Evolutionary conservation across 2,329 filamentous ascomycete species (phyloP), one percentile per base, ranked within the genome.

Genomic region (Fusarium algeriense): DNA sequence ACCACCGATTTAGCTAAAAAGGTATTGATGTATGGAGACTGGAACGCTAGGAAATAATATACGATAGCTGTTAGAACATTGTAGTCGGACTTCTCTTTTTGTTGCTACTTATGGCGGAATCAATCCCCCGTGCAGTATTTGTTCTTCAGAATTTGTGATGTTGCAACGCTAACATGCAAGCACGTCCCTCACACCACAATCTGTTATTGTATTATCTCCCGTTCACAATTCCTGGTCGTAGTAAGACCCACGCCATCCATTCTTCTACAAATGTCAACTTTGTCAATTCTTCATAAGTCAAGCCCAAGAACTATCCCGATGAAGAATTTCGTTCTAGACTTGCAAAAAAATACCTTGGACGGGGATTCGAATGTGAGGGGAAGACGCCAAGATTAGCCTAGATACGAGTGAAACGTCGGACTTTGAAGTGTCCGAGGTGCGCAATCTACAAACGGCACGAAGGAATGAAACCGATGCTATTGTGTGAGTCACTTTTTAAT

Each of bases 401-500:
- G 12, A 7, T 26, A 17, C 23, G n/a, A 12, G 8, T 23, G 20
- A 26, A 30, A 30, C 26, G 17, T 45, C 63, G 64, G 64, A 38
- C 48, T 44, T 56, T 37, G n/a, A 11, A 37, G 26, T 49, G 43
- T 35, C 64, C 63, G 64, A 67, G 23, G 34, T 67, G 37, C 55
- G 64, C 20, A 48, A 13, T 48, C 35, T 49, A 23, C 11, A 34
- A 23, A 30, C 14, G 14, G 8, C 28, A 19, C 13, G 37, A 13
- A 37, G 40, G 26, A 32, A 11, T 30, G 2, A 49, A 19, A 26
- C 19, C n/a, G 6, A 28, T 11, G 26, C 2, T 20, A 20, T 19
- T 6, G 11, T 41, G 20, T 67, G 63, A 67, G 55, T 67, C 63
- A 67, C 38, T 46, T 20, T 20, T 6, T 26, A 12, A 10, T 7